These are phyloP conservation scores for Nicotiana benthamiana DNA, from an alignment of 257 asterid species.

Conservation along the genomic window DNA sequence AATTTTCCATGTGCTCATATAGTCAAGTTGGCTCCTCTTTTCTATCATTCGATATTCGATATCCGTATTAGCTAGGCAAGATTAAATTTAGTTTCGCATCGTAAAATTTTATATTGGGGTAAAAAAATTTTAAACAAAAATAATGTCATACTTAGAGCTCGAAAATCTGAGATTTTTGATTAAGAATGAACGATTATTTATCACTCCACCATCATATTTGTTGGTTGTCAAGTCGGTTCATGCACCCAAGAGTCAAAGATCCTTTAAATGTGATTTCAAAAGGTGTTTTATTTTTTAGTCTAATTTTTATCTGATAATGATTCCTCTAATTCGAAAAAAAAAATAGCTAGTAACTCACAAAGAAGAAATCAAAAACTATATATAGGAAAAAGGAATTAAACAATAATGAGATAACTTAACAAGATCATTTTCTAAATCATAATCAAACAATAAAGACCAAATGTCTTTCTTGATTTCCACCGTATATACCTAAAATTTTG, in stretches of 20 bases:
- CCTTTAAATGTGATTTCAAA: neutral
- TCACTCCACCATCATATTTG: no score
- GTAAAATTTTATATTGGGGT: no score
- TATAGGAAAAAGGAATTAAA: neutral
- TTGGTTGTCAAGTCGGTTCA: neutral
- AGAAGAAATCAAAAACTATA: neutral
- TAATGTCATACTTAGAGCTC: no score
- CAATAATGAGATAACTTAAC: neutral
- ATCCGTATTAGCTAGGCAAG: no score
- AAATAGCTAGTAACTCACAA: neutral
- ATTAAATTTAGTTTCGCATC: no score
- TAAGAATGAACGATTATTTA: no score
- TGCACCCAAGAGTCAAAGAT: neutral
- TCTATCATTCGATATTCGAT: no score
- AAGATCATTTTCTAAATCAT: neutral
- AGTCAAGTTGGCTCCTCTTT: neutral
- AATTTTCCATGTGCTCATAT: neutral
- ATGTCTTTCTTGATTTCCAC: neutral
- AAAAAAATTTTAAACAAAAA: no score
- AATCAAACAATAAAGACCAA: neutral
- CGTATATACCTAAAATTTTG: no score
- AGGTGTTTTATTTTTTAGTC: neutral
- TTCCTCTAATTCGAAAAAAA: neutral
- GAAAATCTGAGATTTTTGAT: no score
- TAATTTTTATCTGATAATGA: neutral